Evolutionary conservation across 495 filamentous ascomycete genomes (phyloP), one percentile per base, ranked within the genome.

Genomic region (Penicillium robsamsonii): DNA sequence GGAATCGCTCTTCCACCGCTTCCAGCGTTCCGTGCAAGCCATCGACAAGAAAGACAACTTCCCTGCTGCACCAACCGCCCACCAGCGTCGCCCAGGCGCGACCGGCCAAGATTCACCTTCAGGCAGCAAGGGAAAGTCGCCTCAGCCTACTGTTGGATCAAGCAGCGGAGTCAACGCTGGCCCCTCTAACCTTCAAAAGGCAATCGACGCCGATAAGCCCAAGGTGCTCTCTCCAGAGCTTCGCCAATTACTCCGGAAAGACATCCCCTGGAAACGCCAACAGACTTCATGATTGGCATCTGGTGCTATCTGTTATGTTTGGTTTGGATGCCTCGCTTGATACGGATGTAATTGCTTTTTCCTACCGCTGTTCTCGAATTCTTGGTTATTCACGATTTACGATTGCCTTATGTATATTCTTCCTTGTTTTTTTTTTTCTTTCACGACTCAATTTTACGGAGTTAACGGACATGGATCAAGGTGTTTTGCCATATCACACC

Each of bases 11-110:
- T 97, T 93, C 78, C 83, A 84, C 47, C 85, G 90, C 40, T 97
- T 97, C 74, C 85, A 92, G 61, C 81, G 91, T 27, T 83, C 88
- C 0, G 85, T 99, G 29, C 90, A 97, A 58, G 87, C 89, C 8
- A 85, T 94, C 35, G 94, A 99, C 66, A 82, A 84, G 62, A 96
- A 91, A 65, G 84, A 88, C 57, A 87, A 86, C 40, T 92, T 93
- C 65, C 94, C 94, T 6, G 77, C 82, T 0, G 77, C 84, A 1
- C 80, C 87, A 8, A 70, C 74, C 52, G 70, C 81, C 27, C 70
- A 80, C 27, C 84, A 85, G 57, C 75, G 84, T 27, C 77, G 72
- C 37, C 70, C 73, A 8, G 51, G 30, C 24, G 30, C 59, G 3
- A 55, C 20, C 29, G 60, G 48, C 10, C 49, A 62, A 17, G 58